Conservation (phyloP, 257 asterid species). For the Gynochthodes officinalis region DNA sequence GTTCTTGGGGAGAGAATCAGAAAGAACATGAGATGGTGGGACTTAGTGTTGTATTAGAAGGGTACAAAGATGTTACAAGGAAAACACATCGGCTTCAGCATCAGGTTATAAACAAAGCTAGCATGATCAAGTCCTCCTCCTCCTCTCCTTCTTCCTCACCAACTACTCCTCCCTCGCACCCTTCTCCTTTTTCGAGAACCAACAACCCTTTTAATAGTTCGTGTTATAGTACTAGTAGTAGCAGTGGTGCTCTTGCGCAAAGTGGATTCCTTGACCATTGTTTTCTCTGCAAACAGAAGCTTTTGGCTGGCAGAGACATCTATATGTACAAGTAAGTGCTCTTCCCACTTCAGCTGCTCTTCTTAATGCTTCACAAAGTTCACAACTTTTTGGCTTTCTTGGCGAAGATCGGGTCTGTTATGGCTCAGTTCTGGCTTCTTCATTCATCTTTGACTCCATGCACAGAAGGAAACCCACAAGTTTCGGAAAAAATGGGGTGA, state of each 20-base stretch:
- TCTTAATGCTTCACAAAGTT: not conserved
- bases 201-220: not conserved
- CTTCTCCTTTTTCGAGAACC: constrained; percentile 22
- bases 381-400: not conserved
- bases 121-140: constrained; percentile 45
- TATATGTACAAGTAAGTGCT: constrained; percentile 88
- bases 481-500: too few species aligned
- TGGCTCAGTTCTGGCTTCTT: too few species aligned
- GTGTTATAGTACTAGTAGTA: not conserved
- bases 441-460: constrained; percentile 3
- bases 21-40: constrained; percentile 79
- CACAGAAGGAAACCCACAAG: not conserved
- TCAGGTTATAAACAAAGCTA: constrained; percentile 65
- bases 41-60: constrained; percentile 75
- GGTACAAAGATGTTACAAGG: constrained; percentile 22
- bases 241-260: not conserved
- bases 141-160: constrained; percentile 27
- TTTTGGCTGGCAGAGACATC: constrained; percentile 76
- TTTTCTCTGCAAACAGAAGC: constrained; percentile 66
- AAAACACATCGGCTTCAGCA: constrained; percentile 15
- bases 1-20: too few species aligned
- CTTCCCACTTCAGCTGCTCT: not conserved
- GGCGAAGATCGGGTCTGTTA: not conserved
- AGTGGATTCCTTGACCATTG: constrained; percentile 64
- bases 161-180: constrained; percentile 22